Percentiles rank a stretch among this genome's conserved stretches.
These are phyloP conservation scores for Picea abies DNA, from an alignment of 83 land plant genomes.

Conservation along the genomic window DNA sequence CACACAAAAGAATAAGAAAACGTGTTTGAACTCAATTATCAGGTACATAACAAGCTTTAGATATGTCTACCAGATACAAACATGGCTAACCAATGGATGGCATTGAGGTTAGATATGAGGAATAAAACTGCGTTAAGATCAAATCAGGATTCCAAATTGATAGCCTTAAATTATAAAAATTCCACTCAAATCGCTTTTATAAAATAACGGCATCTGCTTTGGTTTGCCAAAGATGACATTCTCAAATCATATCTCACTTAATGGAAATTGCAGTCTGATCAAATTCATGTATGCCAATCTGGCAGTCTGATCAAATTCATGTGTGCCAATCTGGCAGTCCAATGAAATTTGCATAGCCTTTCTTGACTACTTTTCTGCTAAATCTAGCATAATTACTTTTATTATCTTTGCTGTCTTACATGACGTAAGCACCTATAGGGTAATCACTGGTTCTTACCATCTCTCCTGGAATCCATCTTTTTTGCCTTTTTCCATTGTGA, in stretches of 20 bases:
- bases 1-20: background rate
- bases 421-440: background rate
- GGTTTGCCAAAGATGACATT: background rate
- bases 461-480: conserved; percentile 66
- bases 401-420: background rate
- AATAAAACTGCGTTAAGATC: no score
- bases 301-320: background rate
- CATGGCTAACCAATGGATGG: background rate
- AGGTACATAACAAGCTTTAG: background rate
- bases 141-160: background rate
- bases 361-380: background rate
- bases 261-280: background rate
- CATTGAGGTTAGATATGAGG: background rate
- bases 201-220: background rate
- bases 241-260: background rate
- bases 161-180: background rate
- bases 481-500: conserved; percentile 35
- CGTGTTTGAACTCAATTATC: background rate
- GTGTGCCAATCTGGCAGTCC: background rate
- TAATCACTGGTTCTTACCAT: conserved; percentile 25
- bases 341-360: background rate
- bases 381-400: background rate
- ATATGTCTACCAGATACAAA: background rate
- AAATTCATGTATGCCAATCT: background rate
- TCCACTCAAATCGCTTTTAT: background rate